A percentile compares a stretch with the other conserved stretches of the same genome.
Conservation (phyloP, 257 asterid genomes). For the Eucommia ulmoides region DNA sequence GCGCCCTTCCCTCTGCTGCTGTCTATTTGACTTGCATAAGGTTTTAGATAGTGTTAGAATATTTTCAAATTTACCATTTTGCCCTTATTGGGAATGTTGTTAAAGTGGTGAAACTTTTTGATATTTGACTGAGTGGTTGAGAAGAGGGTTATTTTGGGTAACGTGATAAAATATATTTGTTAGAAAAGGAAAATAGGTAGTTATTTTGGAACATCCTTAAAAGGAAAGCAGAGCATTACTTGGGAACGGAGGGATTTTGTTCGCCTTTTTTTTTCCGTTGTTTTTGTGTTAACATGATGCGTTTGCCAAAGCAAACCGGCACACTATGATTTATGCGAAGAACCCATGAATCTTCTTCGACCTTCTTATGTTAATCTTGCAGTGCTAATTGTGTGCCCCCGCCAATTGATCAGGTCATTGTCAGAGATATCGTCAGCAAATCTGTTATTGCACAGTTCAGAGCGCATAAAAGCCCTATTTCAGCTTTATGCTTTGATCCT, state of each 20-base stretch:
- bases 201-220: too few relatives aligned
- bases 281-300: not conserved
- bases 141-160: too few relatives aligned
- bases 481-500: constrained; percentile 40
- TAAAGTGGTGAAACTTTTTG: too few relatives aligned
- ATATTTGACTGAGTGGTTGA: too few relatives aligned
- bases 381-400: not conserved
- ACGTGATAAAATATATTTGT: too few relatives aligned
- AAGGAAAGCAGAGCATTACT: too few relatives aligned
- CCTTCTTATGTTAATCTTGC: not conserved
- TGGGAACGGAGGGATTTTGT: not conserved
- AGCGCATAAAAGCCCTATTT: constrained; percentile 81
- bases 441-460: constrained; percentile 68
- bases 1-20: too few relatives aligned
- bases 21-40: too few relatives aligned
- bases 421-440: constrained; percentile 64
- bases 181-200: too few relatives aligned
- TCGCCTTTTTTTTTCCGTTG: not conserved
- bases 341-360: not conserved
- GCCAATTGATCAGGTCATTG: constrained; percentile 84
- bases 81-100: too few relatives aligned
- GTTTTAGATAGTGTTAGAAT: too few relatives aligned
- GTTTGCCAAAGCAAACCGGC: not conserved
- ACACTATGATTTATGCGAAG: not conserved
- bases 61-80: too few relatives aligned